Conservation (phyloP, 2,329 filamentous ascomycete genomes). For the Claviceps paspali region DNA sequence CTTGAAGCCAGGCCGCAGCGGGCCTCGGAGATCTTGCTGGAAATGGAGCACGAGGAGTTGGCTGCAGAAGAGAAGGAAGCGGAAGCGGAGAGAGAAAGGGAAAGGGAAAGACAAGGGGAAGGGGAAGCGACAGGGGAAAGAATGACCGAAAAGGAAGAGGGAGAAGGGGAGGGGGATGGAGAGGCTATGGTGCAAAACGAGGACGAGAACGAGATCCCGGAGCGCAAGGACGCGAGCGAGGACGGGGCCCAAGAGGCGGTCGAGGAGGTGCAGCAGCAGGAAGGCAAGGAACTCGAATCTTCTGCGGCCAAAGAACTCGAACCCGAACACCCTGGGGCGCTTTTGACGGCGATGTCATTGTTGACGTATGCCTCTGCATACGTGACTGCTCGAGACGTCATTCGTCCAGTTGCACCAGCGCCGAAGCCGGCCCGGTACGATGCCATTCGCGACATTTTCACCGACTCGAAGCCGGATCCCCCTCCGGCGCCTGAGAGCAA, state of each 20-base stretch:
- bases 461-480: conserved; percentile 18
- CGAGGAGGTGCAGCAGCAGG: background rate
- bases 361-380: conserved; percentile 18
- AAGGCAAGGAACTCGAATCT: conserved; percentile 10
- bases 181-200: too few species aligned
- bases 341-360: conserved; percentile 16
- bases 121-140: too few species aligned
- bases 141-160: background rate
- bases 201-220: background rate
- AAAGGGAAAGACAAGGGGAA: background rate
- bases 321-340: conserved; percentile 11
- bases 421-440: conserved; percentile 20
- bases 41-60: conserved; percentile 6
- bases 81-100: too few species aligned
- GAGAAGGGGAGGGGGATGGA: background rate
- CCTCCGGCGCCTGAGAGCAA: conserved; percentile 12
- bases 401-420: conserved; percentile 12
- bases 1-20: conserved; percentile 15
- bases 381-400: conserved; percentile 15
- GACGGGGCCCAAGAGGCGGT: too few species aligned
- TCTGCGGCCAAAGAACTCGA: conserved; percentile 5
- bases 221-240: too few species aligned
- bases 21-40: conserved; percentile 13
- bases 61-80: background rate
- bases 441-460: conserved; percentile 27